Evolutionary conservation across 2,329 filamentous ascomycete genomes (phyloP).

Genomic region (Microcyclospora tardicrescens): DNA sequence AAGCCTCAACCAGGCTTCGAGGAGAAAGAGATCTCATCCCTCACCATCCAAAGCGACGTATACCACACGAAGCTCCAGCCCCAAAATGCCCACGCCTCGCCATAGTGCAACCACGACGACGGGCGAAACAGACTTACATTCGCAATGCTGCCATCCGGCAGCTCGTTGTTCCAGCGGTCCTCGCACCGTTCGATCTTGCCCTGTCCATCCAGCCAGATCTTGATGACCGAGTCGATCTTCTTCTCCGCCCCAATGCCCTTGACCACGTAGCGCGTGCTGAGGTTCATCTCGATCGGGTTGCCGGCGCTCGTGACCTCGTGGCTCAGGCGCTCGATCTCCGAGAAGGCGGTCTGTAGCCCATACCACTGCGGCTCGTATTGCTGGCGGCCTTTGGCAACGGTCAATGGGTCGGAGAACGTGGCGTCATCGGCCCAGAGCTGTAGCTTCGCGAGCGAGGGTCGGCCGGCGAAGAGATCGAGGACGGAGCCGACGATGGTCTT

Average conservation of each 20-base stretch:
- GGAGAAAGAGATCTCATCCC: conserved; percentile 8
- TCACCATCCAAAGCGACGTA: conserved; percentile 29
- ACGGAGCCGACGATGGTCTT: conserved; percentile 45
- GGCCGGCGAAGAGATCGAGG: conserved; percentile 50
- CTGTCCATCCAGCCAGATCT: conserved; percentile 29
- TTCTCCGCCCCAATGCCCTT: conserved; percentile 42
- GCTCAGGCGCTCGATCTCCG: conserved; percentile 42
- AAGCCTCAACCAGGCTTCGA: not conserved
- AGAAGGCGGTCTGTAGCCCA: conserved; percentile 46
- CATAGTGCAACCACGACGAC: conserved; percentile 28
- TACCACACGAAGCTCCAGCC: conserved; percentile 28
- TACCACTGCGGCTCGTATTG: conserved; percentile 45
- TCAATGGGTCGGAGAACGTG: conserved; percentile 46
- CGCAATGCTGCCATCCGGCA: conserved; percentile 37
- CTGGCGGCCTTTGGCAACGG: conserved; percentile 42
- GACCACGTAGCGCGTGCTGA: conserved; percentile 41
- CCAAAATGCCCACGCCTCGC: conserved; percentile 26
- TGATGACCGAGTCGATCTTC: conserved; percentile 36
- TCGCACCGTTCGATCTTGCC: conserved; percentile 40
- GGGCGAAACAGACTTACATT: conserved; percentile 37
- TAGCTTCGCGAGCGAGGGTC: conserved; percentile 46
- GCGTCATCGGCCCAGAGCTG: conserved; percentile 46
- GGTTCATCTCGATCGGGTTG: conserved; percentile 46
- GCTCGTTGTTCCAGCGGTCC: conserved; percentile 40
- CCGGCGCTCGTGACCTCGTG: conserved; percentile 42